Conservation (phyloP, 2,329 filamentous ascomycete genomes). For the Coniella vitis region DNA sequence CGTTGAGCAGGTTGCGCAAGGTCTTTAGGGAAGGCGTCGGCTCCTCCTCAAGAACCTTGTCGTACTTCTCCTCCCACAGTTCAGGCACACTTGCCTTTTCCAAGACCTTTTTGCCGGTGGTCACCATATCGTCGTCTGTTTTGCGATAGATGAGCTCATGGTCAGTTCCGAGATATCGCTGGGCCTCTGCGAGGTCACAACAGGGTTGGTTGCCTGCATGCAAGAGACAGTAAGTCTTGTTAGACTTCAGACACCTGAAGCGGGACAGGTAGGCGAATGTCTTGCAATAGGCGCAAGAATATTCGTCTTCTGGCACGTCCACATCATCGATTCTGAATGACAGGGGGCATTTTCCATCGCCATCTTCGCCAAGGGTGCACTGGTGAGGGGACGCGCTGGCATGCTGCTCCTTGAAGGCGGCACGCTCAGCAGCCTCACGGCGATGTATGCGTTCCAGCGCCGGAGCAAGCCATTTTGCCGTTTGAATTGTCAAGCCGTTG, state of each 20-base stretch:
- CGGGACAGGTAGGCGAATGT: conserved; percentile 85
- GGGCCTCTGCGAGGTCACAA: conserved; percentile 60
- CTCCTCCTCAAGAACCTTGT: conserved; percentile 76
- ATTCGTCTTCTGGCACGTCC: conserved; percentile 83
- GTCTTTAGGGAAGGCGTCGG: conserved; percentile 79
- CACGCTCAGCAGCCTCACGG: conserved; percentile 63
- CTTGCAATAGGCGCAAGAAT: conserved; percentile 89
- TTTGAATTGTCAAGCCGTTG: conserved; percentile 64
- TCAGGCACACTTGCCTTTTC: conserved; percentile 85
- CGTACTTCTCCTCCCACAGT: conserved; percentile 83
- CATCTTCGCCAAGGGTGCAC: conserved; percentile 43
- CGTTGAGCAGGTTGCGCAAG: conserved; percentile 74
- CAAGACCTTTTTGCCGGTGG: conserved; percentile 65
- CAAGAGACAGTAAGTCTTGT: conserved; percentile 73
- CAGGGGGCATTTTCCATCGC: conserved; percentile 50
- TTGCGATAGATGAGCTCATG: conserved; percentile 76
- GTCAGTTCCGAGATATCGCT: conserved; percentile 61
- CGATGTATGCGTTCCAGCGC: conserved; percentile 73
- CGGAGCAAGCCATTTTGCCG: conserved; percentile 89
- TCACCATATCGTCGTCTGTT: conserved; percentile 61
- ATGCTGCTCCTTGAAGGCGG: conserved; percentile 62
- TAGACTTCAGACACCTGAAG: conserved; percentile 75
- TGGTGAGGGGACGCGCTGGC: conserved; percentile 45
- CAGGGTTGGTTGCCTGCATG: conserved; percentile 79
- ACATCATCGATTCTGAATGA: conserved; percentile 60